These are phyloP conservation scores for Huiozyma sinensis DNA, from an alignment of 805 yeast genomes.

Conservation along the genomic window DNA sequence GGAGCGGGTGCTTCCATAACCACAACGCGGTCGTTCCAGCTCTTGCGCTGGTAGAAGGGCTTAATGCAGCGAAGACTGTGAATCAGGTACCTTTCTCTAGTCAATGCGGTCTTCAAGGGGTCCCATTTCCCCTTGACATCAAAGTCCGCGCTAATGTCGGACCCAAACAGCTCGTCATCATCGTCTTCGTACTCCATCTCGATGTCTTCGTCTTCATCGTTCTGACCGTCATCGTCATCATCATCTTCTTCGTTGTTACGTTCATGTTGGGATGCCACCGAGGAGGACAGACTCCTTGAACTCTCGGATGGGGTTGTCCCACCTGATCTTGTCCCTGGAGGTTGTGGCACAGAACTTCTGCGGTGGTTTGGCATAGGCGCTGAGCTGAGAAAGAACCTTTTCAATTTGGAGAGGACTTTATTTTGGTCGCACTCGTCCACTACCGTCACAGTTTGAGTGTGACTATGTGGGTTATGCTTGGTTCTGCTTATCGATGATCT, in stretches of 20 bases:
- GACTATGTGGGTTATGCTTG: not conserved
- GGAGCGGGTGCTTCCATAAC: constrained; percentile 26
- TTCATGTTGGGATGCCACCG: not conserved
- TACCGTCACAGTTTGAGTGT: not conserved
- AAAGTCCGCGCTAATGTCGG: not conserved
- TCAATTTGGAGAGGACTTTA: not conserved
- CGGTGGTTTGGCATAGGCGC: not conserved
- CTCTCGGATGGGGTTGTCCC: not conserved
- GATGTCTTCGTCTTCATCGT: constrained; percentile 3
- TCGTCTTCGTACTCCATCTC: constrained; percentile 1
- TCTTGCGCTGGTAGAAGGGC: constrained; percentile 40
- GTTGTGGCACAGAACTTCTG: too few species aligned
- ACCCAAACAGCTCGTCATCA: constrained; percentile 3
- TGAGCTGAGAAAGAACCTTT: not conserved
- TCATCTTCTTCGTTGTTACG: not conserved
- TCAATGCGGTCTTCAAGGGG: constrained; percentile 32
- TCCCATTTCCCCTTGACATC: constrained; percentile 34
- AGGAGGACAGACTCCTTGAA: not conserved
- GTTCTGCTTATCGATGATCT: too few species aligned
- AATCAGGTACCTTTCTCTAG: constrained; percentile 34
- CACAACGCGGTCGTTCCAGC: constrained; percentile 42
- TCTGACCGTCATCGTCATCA: not conserved
- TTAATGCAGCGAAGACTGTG: constrained; percentile 49
- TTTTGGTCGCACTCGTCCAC: not conserved
- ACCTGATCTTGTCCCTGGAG: not conserved